These are phyloP conservation scores for Arthrobotrys megalospora DNA, from an alignment of 2,329 filamentous ascomycete species.

Conservation along the genomic window DNA sequence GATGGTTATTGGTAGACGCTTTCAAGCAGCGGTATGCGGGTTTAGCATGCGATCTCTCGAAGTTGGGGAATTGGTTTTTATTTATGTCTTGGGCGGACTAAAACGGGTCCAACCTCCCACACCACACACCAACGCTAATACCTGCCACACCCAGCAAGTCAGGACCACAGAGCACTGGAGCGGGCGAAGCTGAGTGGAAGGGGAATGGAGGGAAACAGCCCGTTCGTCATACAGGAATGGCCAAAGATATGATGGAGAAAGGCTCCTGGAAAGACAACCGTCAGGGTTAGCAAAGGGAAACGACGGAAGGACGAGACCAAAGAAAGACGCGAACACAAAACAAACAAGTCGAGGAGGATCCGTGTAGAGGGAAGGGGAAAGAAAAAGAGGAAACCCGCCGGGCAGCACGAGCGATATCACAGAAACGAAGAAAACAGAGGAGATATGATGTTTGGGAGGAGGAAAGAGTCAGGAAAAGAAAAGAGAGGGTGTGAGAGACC, in stretches of 20 bases:
- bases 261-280: slow-evolving; percentile 28
- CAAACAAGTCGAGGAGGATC: slow-evolving; percentile 9
- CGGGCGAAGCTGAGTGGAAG: slow-evolving; percentile 54
- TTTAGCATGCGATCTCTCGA: slow-evolving; percentile 56
- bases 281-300: slow-evolving; percentile 23
- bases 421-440: slow-evolving; percentile 49
- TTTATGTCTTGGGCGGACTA: slow-evolving; percentile 60
- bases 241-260: slow-evolving; percentile 47
- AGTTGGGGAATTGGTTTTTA: slow-evolving; percentile 59
- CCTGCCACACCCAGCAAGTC: slow-evolving; percentile 54
- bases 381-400: slow-evolving; percentile 41
- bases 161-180: slow-evolving; percentile 59
- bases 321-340: slow-evolving; percentile 14
- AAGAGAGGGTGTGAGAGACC: slow-evolving; percentile 49
- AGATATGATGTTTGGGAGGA: slow-evolving; percentile 55
- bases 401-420: slow-evolving; percentile 59
- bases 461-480: slow-evolving; percentile 43
- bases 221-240: slow-evolving; percentile 57
- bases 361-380: slow-evolving; percentile 20
- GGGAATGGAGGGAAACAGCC: slow-evolving; percentile 55
- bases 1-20: slow-evolving; percentile 45
- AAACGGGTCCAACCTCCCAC: slow-evolving; percentile 60
- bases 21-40: slow-evolving; percentile 48
- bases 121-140: slow-evolving; percentile 60
- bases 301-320: slow-evolving; percentile 7